These are phyloP conservation scores for Fusarium austroafricanum DNA, from an alignment of 2,329 filamentous ascomycete genomes.

Conservation along the genomic window DNA sequence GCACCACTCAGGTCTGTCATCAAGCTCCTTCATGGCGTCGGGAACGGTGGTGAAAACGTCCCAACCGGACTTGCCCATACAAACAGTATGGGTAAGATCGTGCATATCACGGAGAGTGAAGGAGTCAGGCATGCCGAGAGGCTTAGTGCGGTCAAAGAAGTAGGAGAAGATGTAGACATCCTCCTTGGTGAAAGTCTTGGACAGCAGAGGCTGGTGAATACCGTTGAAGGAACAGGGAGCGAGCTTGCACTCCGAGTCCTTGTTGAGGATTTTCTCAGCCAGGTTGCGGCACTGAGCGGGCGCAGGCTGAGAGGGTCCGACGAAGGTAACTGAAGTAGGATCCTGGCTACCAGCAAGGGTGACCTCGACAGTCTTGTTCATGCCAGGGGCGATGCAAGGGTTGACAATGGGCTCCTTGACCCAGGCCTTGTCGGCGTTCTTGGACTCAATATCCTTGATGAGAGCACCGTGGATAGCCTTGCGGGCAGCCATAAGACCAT, in stretches of 20 bases:
- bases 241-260: slow-evolving; percentile 83
- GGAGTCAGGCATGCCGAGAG: slow-evolving; percentile 97
- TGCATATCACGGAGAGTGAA: slow-evolving; percentile 93
- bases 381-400: slow-evolving; percentile 87
- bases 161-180: slow-evolving; percentile 98
- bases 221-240: slow-evolving; percentile 99
- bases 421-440: slow-evolving; percentile 73
- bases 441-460: slow-evolving; percentile 73
- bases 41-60: slow-evolving; percentile 81
- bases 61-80: slow-evolving; percentile 81
- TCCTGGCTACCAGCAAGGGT: slow-evolving; percentile 71
- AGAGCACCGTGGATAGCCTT: slow-evolving; percentile 84
- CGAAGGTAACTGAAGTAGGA: slow-evolving; percentile 81
- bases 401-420: slow-evolving; percentile 78
- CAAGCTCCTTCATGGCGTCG: slow-evolving; percentile 82
- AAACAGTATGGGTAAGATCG: slow-evolving; percentile 86
- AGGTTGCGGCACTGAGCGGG: slow-evolving; percentile 90
- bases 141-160: slow-evolving; percentile 95
- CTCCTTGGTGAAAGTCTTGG: slow-evolving; percentile 90
- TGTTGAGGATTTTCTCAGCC: slow-evolving; percentile 90
- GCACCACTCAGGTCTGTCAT: slow-evolving; percentile 88
- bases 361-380: slow-evolving; percentile 78
- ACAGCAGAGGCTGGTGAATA: slow-evolving; percentile 90
- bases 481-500: slow-evolving; percentile 94
- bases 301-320: slow-evolving; percentile 78